A percentile compares a stretch with the other conserved stretches of the same genome.
These are phyloP conservation scores for Neopestalotiopsis clavispora DNA, from an alignment of 2,329 filamentous ascomycete genomes.

Conservation along the genomic window DNA sequence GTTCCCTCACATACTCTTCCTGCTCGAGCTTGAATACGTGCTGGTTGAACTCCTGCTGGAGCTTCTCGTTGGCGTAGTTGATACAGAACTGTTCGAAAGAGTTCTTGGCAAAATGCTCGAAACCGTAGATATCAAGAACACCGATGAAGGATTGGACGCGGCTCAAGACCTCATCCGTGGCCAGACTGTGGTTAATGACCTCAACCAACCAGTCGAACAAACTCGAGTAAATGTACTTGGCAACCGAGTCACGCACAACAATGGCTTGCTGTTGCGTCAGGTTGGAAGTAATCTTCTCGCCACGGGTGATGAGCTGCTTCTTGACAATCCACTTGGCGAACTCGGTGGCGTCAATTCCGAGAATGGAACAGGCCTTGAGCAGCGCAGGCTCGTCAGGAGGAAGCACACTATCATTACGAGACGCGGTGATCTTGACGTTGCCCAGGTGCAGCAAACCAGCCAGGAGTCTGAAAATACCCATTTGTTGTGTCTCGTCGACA, in stretches of 20 bases:
- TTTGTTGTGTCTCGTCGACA: conserved; percentile 74
- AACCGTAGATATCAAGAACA: conserved; percentile 98
- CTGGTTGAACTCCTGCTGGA: conserved; percentile 99
- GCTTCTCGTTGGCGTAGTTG: conserved; percentile 99
- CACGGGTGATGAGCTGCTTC: conserved; percentile 95
- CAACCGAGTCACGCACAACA: conserved; percentile 95
- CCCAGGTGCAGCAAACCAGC: conserved; percentile 92
- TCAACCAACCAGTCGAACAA: conserved; percentile 99
- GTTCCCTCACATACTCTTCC: conserved; percentile 92
- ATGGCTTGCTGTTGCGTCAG: conserved; percentile 90
- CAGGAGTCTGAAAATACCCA: conserved; percentile 86
- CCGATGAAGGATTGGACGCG: conserved; percentile 92
- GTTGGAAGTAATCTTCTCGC: conserved; percentile 97
- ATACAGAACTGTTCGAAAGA: conserved; percentile 99
- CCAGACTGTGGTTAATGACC: conserved; percentile 88
- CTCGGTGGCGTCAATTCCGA: conserved; percentile 83
- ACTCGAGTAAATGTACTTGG: conserved; percentile 98
- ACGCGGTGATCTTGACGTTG: conserved; percentile 94
- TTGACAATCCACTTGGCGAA: conserved; percentile 99
- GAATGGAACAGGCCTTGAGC: conserved; percentile 78
- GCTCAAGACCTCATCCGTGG: conserved; percentile 83
- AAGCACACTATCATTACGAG: conserved; percentile 85
- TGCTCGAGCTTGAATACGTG: conserved; percentile 99
- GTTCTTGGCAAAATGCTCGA: conserved; percentile 99
- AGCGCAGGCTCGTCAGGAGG: conserved; percentile 81